Conservation (phyloP, 2,329 filamentous ascomycete species). For the Madurella fahalii region DNA sequence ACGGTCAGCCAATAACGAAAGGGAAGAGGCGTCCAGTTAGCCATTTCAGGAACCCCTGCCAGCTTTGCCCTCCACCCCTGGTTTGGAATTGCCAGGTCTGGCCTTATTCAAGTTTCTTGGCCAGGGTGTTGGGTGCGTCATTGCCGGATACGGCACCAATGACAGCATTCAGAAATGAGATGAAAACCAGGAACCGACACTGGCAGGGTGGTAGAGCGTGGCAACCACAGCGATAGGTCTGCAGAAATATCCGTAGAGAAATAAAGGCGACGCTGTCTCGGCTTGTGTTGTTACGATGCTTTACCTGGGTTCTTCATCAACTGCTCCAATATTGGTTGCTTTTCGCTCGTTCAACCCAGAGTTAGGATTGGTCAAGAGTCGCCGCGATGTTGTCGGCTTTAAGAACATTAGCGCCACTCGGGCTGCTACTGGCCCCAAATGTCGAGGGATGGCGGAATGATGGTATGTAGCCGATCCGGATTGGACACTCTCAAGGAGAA, state of each 20-base stretch:
- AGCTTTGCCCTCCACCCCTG: not conserved
- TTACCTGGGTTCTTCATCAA: not conserved
- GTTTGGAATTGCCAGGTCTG: not conserved
- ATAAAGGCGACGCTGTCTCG: not conserved
- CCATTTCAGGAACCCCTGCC: conserved; percentile 6
- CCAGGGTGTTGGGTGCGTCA: not conserved
- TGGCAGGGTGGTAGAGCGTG: not conserved
- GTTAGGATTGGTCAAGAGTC: conserved; percentile 14
- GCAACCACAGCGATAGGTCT: not conserved
- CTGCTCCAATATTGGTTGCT: conserved; percentile 18
- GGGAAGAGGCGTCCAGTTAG: conserved; percentile 8
- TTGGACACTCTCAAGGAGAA: not conserved
- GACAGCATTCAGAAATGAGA: conserved; percentile 3
- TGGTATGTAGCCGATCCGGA: conserved; percentile 20
- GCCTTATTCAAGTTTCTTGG: conserved; percentile 11
- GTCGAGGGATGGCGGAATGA: conserved; percentile 16
- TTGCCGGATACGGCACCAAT: not conserved
- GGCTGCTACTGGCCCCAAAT: conserved; percentile 24
- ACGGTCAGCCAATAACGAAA: conserved; percentile 21
- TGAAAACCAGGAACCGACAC: conserved; percentile 9
- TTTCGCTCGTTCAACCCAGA: conserved; percentile 23
- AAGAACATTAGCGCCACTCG: conserved; percentile 19
- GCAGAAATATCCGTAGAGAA: no score
- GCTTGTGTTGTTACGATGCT: not conserved
- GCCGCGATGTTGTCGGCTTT: conserved; percentile 23